Conservation (phyloP, 176 grass and related monocot species). For the Pharus latifolius region DNA sequence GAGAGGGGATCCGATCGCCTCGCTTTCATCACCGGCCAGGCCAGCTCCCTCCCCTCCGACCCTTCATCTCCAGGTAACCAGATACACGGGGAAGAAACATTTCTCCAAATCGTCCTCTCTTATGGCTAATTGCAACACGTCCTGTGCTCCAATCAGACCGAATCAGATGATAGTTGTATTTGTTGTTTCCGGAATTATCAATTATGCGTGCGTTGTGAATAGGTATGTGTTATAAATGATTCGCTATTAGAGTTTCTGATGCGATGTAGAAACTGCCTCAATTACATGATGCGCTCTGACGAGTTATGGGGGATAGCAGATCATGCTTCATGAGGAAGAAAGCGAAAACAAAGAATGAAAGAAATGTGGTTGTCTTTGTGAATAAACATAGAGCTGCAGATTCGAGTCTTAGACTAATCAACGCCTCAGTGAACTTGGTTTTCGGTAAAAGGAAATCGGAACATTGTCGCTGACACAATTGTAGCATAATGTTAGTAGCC, state of each 20-base stretch:
- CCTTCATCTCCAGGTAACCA: conserved; percentile 23
- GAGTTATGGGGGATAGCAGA: not conserved
- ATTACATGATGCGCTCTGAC: not conserved
- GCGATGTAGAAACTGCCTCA: not conserved
- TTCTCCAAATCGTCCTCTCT: not conserved
- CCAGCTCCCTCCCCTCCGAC: conserved; percentile 12
- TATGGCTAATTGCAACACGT: not conserved
- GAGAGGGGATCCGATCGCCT: conserved; percentile 81
- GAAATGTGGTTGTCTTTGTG: not conserved
- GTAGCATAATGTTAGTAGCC: not conserved
- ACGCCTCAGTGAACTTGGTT: too few species aligned
- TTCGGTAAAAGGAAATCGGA: too few species aligned
- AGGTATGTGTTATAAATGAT: not conserved
- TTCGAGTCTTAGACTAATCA: too few species aligned
- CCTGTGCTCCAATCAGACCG: not conserved
- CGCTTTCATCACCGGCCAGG: conserved; percentile 62
- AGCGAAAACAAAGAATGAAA: not conserved
- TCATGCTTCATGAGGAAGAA: not conserved
- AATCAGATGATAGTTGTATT: not conserved
- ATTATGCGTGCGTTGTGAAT: not conserved
- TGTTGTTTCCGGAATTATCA: not conserved
- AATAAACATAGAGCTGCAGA: too few species aligned
- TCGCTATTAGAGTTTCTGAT: not conserved
- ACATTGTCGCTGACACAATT: too few species aligned
- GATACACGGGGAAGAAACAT: not conserved